phyloP scores from a whole-genome alignment of 1,284 basidiomycete species.

The Megacollybia platyphylla region DNA sequence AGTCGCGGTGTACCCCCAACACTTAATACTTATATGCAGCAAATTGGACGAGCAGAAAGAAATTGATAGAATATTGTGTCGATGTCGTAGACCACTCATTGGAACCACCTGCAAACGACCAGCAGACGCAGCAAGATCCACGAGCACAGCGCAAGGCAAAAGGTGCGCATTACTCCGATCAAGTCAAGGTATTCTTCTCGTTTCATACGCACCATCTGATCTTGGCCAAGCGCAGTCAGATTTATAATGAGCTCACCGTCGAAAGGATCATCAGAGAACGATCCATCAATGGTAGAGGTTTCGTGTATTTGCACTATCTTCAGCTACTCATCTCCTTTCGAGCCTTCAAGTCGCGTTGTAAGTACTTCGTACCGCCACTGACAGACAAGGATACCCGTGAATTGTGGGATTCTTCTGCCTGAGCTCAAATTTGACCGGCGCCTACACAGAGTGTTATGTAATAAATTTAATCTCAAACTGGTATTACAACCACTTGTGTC shows the following conservation, averaged over 20 bases:
- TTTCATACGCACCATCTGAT: background rate
- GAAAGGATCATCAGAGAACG: conserved; percentile 73
- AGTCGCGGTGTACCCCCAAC: conserved; percentile 13
- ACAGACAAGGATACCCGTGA: conserved; percentile 47
- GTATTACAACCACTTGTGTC: background rate
- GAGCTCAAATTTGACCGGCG: background rate
- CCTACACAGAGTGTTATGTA: background rate
- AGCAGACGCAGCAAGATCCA: conserved; percentile 25
- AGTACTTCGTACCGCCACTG: conserved; percentile 63
- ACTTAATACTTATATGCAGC: conserved; percentile 25
- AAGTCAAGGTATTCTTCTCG: conserved; percentile 48
- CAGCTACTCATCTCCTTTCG: conserved; percentile 6
- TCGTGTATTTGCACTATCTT: conserved; percentile 6
- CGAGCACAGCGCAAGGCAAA: conserved; percentile 33
- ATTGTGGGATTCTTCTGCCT: conserved; percentile 27
- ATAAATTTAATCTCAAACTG: background rate
- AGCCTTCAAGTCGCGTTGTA: conserved; percentile 79
- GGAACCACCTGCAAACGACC: conserved; percentile 32
- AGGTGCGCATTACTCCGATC: conserved; percentile 51
- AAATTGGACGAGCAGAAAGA: conserved; percentile 74
- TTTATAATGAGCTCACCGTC: conserved; percentile 68
- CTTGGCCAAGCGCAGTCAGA: conserved; percentile 52
- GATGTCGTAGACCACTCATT: conserved; percentile 57
- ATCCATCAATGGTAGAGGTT: conserved; percentile 58
- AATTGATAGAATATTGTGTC: conserved; percentile 73